Percentiles rank a stretch among this genome's conserved stretches.
Conservation (phyloP, 352 stramenopile genomes). For the Phytophthora pistaciae region DNA sequence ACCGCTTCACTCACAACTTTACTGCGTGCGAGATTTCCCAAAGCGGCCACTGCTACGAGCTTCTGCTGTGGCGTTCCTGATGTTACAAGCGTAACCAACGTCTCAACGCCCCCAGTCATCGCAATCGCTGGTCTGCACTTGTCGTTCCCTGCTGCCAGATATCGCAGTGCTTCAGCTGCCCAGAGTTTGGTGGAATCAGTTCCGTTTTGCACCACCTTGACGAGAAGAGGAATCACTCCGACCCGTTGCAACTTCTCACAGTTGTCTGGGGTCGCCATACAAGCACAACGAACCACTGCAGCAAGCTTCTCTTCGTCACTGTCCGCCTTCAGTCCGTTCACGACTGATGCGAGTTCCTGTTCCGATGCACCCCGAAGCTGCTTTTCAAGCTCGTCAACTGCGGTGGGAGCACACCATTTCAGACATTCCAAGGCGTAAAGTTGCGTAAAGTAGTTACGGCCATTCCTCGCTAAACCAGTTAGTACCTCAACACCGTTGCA, state of each 20-base stretch:
- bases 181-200: neutral
- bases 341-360: neutral
- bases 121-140: neutral
- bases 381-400: neutral
- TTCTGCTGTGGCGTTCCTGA: neutral
- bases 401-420: neutral
- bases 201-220: neutral
- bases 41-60: neutral
- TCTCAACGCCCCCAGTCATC: neutral
- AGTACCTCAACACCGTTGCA: neutral
- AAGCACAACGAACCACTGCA: neutral
- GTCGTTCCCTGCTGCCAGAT: neutral
- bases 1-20: neutral
- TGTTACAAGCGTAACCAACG: neutral
- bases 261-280: neutral
- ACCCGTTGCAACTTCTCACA: neutral
- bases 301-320: neutral
- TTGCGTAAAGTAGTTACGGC: neutral
- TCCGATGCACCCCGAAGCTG: neutral
- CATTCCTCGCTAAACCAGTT: neutral
- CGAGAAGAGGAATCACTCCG: neutral
- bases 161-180: neutral
- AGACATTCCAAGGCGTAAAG: neutral
- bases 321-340: neutral
- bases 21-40: neutral